phyloP scores from a whole-genome alignment of 83 land plant genomes.

The Picea abies region DNA sequence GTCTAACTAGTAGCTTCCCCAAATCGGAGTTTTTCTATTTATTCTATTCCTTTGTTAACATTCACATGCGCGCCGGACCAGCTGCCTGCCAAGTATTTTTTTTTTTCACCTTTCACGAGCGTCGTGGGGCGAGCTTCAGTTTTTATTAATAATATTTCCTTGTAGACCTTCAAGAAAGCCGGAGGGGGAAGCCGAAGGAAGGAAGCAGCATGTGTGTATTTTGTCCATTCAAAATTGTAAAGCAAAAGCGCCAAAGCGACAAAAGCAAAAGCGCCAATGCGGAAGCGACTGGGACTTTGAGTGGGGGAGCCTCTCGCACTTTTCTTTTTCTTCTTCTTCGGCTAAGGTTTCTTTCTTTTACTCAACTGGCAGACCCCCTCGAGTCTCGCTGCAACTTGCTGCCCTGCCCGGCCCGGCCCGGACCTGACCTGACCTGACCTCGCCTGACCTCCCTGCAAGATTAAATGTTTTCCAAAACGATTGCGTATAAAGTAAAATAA shows the following conservation, averaged over 20 bases:
- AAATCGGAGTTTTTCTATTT: neutral
- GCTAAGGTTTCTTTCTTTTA: neutral
- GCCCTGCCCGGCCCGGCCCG: neutral
- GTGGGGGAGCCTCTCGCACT: neutral
- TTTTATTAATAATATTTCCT: neutral
- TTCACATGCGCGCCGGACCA: constrained; percentile 11
- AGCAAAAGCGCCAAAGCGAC: constrained; percentile 10
- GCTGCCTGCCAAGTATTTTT: neutral
- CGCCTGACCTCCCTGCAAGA: too few species aligned
- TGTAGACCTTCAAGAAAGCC: too few species aligned
- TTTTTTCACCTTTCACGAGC: neutral
- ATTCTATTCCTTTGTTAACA: constrained; percentile 8
- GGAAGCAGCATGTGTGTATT: neutral
- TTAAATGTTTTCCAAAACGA: too few species aligned
- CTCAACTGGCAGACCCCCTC: neutral
- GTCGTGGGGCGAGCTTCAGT: neutral
- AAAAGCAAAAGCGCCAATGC: neutral
- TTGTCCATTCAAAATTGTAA: neutral
- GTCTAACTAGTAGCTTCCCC: neutral
- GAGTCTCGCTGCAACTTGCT: neutral
- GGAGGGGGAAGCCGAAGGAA: neutral
- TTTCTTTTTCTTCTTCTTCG: neutral
- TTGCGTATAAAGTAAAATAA: too few species aligned
- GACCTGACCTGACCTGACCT: too few species aligned
- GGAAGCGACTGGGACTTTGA: too few species aligned